These are phyloP conservation scores for Candida odintsovae DNA, from an alignment of 805 yeast species.

Conservation along the genomic window DNA sequence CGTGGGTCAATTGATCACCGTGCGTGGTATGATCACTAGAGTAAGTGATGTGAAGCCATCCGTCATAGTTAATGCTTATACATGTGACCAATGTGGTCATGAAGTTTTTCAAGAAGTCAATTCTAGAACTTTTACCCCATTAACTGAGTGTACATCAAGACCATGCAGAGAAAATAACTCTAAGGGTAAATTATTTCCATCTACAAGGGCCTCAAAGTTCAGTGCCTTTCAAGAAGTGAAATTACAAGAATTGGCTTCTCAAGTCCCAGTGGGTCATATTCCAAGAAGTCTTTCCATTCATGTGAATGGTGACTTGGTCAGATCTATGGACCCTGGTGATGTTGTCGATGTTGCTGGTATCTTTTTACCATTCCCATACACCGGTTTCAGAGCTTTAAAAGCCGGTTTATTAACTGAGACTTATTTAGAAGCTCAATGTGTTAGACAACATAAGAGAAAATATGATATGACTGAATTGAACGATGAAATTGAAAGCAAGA, in stretches of 20 bases:
- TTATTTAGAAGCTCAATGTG: constrained; percentile 79
- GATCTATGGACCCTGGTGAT: constrained; percentile 90
- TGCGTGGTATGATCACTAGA: constrained; percentile 90
- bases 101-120: constrained; percentile 95
- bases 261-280: constrained; percentile 97
- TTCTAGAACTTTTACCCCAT: constrained; percentile 79
- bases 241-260: constrained; percentile 90
- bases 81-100: constrained; percentile 96
- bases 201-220: constrained; percentile 94
- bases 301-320: constrained; percentile 86
- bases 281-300: constrained; percentile 85
- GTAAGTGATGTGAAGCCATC: constrained; percentile 96
- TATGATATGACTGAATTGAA: constrained; percentile 63
- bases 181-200: constrained; percentile 84
- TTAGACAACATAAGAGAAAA: constrained; percentile 83
- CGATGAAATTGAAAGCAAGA: constrained; percentile 47
- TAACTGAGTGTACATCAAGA: constrained; percentile 76
- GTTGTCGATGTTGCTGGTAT: constrained; percentile 90
- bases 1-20: constrained; percentile 83
- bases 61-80: constrained; percentile 86
- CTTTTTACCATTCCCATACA: constrained; percentile 89
- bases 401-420: constrained; percentile 96
- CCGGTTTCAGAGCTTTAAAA: constrained; percentile 86
- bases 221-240: constrained; percentile 93
- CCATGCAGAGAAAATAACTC: constrained; percentile 74